Evolutionary conservation across 352 stramenopile genomes (phyloP).

Genomic region (Globisporangium emineosum): DNA sequence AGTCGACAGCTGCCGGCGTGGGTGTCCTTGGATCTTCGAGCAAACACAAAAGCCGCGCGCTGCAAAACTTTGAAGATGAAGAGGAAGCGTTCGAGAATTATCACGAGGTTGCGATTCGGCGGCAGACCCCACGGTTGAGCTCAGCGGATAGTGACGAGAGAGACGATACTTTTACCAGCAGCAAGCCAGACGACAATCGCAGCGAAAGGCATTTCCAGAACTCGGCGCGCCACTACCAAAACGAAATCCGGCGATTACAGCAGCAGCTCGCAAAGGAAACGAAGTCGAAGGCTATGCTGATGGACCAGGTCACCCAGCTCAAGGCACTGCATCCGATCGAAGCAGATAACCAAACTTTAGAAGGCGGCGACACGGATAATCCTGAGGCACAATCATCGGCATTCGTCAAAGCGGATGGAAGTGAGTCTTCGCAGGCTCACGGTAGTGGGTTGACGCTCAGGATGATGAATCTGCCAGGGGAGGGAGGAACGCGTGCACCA

Average conservation of each 20-base stretch:
- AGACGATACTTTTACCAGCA: not conserved
- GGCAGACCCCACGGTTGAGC: not conserved
- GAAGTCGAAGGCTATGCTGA: conserved; percentile 38
- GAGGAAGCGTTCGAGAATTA: conserved; percentile 36
- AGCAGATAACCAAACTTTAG: conserved; percentile 3
- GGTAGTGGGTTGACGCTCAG: not conserved
- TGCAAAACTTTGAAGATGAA: conserved; percentile 29
- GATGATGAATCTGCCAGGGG: not conserved
- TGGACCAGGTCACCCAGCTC: conserved; percentile 44
- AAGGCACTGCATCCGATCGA: not conserved
- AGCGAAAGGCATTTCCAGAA: conserved; percentile 31
- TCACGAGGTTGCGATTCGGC: conserved; percentile 27
- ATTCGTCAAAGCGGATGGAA: not conserved
- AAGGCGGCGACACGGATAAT: not conserved
- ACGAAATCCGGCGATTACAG: conserved; percentile 64
- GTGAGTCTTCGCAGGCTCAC: not conserved
- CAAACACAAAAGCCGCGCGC: not conserved
- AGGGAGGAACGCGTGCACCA: not conserved
- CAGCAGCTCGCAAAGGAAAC: conserved; percentile 54
- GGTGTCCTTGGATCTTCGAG: not conserved
- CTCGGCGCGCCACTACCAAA: conserved; percentile 53
- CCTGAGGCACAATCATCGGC: not conserved
- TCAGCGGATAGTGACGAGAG: not conserved
- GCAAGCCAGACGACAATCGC: conserved; percentile 6
- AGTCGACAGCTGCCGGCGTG: conserved; percentile 1